Base-by-base conservation (phyloP, 176 grass and related monocot species). In the Rhynchospora pubera region DNA sequence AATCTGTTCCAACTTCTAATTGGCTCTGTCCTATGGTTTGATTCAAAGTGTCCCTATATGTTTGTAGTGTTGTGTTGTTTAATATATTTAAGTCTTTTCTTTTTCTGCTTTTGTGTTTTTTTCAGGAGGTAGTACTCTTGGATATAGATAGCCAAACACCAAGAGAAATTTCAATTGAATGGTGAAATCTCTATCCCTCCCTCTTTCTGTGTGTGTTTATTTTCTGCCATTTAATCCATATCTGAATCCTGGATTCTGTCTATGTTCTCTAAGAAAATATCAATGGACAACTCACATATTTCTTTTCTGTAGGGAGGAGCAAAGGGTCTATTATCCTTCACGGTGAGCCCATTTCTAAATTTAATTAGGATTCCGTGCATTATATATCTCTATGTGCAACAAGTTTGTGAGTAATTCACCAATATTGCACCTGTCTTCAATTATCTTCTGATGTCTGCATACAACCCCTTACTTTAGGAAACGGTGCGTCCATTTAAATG, bases 281-380 rank as follows among this genome's bases (percentile, higher is more conserved):
- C 72, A 9, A 65, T n/a, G 13, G n/a, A 83, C 53, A 61, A 39
- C 70, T 85, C 68, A 79, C 86, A 79, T 75, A 86, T 69, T 7
- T n/a, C 21, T 80, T 56, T 81, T 88, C 72, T 84, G 22, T 88
- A 98, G 96, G 87, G 83, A 89, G 69, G 82, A 71, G 57, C 34
- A 39, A 57, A 93, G 81, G 78, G 65, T 89, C 81, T 94, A 84
- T 74, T 98, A 98, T 90, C 96, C 96, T 88, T 91, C 92, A 84
- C 89, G 90, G 92, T 98, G 80, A 47, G 71, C 15, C 48, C 39
- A 44, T 39, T 89, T 46, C 69, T 82, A 6, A 82, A 87, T 64
- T 76, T 18, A 52, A 42, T 60, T 15, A 61, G 42, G 61, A 62
- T 51, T 44, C 65, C 59, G 71, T 26, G 53, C 39, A 53, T 84